Conservation (phyloP, 495 filamentous ascomycete genomes). For the Aspergillus coremiiformis region DNA sequence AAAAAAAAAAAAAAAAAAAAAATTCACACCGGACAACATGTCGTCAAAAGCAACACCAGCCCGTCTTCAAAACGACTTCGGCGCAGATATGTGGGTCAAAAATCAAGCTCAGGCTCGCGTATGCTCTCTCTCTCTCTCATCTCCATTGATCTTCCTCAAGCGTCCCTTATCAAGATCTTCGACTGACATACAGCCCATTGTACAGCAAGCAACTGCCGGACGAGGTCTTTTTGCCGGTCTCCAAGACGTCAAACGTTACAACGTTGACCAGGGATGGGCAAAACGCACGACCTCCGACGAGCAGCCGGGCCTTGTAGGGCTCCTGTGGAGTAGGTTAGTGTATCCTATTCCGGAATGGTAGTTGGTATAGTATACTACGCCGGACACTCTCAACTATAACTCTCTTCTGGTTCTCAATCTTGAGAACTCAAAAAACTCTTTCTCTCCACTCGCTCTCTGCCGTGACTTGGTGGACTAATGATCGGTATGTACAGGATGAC, state of each 20-base stretch:
- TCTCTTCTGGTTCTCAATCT: not conserved
- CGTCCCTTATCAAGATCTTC: not conserved
- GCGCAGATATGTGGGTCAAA: constrained; percentile 34
- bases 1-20: not conserved
- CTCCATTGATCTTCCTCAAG: not conserved
- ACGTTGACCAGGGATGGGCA: constrained; percentile 38
- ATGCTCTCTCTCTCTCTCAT: constrained; percentile 4
- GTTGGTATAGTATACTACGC: not conserved
- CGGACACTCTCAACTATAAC: not conserved
- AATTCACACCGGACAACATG: not conserved
- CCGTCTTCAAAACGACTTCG: constrained; percentile 36
- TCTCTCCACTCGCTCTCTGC: not conserved
- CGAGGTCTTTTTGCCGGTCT: constrained; percentile 41
- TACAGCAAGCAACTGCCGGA: constrained; percentile 31
- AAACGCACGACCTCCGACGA: constrained; percentile 8
- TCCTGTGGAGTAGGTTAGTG: constrained; percentile 8
- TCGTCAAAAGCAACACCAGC: constrained; percentile 1
- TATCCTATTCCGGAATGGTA: not conserved
- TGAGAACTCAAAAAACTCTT: not conserved
- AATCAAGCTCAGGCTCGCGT: constrained; percentile 16
- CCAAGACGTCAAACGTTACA: constrained; percentile 40
- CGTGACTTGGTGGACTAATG: not conserved
- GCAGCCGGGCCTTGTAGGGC: constrained; percentile 8
- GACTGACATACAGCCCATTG: not conserved
- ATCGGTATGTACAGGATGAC: too few relatives aligned